Conservation (phyloP, 2,329 filamentous ascomycete genomes). For the Ophiostoma piceae region DNA sequence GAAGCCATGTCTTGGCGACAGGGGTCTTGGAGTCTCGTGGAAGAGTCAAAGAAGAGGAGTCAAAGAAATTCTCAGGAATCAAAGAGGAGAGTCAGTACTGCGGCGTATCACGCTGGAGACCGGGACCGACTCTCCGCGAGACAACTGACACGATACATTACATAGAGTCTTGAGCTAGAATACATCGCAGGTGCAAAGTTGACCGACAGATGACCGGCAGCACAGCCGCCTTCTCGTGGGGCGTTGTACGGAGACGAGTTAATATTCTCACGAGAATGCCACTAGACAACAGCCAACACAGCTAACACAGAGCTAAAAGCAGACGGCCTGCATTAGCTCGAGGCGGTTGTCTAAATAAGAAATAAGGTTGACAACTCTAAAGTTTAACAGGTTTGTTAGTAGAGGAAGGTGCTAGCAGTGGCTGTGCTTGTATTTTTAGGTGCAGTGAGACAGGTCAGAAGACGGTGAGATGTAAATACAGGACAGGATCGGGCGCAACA, state of each 20-base stretch:
- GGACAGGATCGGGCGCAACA: background rate
- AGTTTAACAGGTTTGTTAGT: background rate
- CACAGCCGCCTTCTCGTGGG: background rate
- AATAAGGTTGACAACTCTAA: constrained; percentile 9
- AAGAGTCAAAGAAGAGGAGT: background rate
- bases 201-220: background rate
- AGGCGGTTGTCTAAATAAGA: background rate
- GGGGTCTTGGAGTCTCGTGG: background rate
- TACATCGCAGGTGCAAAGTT: background rate
- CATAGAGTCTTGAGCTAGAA: too few relatives aligned
- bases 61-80: background rate
- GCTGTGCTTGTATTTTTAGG: background rate
- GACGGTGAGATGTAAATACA: background rate
- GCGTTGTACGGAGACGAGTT: background rate
- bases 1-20: background rate
- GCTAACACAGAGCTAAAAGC: background rate
- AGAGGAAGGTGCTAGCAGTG: background rate
- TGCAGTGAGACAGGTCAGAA: background rate
- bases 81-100: background rate
- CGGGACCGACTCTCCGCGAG: background rate
- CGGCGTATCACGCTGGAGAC: too few relatives aligned
- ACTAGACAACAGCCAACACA: background rate
- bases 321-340: background rate
- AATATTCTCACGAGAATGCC: background rate
- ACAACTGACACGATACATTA: too few relatives aligned